These are phyloP conservation scores for Paramecium sexaurelia DNA, from an alignment of 73 alveolate genomes.

Conservation along the genomic window DNA sequence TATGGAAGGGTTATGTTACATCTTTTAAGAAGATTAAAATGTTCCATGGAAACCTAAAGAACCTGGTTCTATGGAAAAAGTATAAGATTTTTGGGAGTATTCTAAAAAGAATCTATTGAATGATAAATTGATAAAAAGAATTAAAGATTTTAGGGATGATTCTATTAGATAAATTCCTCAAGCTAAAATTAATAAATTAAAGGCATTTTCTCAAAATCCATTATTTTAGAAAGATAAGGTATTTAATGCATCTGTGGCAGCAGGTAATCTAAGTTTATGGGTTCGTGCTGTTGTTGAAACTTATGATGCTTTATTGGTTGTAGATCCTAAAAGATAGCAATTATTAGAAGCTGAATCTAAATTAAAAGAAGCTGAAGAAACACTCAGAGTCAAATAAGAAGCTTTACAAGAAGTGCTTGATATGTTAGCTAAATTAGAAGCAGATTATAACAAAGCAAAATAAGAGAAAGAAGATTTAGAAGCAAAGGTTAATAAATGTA, in stretches of 20 bases:
- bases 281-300: slow-evolving; percentile 85
- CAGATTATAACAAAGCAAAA: slow-evolving; percentile 94
- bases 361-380: slow-evolving; percentile 90
- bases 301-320: slow-evolving; percentile 84
- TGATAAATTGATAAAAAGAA: slow-evolving; percentile 52
- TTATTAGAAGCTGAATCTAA: slow-evolving; percentile 97
- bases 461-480: slow-evolving; percentile 94
- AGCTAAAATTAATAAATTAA: slow-evolving; percentile 73
- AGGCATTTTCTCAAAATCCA: slow-evolving; percentile 71
- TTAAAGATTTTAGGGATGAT: slow-evolving; percentile 51
- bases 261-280: slow-evolving; percentile 88
- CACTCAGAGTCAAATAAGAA: slow-evolving; percentile 87
- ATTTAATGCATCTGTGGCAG: slow-evolving; percentile 83
- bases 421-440: slow-evolving; percentile 84
- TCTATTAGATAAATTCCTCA: slow-evolving; percentile 65
- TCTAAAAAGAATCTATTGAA: slow-evolving; percentile 64
- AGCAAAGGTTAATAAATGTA: slow-evolving; percentile 93
- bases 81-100: slow-evolving; percentile 68
- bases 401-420: slow-evolving; percentile 90
- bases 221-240: slow-evolving; percentile 79
- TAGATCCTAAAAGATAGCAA: slow-evolving; percentile 97
- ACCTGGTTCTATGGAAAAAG: slow-evolving; percentile 69
- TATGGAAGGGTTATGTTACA: slow-evolving; percentile 70
- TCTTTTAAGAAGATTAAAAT: slow-evolving; percentile 59
- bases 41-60: slow-evolving; percentile 58